Conservation (phyloP, 768 basidiomycete species). For the Lactarius trivialis region DNA sequence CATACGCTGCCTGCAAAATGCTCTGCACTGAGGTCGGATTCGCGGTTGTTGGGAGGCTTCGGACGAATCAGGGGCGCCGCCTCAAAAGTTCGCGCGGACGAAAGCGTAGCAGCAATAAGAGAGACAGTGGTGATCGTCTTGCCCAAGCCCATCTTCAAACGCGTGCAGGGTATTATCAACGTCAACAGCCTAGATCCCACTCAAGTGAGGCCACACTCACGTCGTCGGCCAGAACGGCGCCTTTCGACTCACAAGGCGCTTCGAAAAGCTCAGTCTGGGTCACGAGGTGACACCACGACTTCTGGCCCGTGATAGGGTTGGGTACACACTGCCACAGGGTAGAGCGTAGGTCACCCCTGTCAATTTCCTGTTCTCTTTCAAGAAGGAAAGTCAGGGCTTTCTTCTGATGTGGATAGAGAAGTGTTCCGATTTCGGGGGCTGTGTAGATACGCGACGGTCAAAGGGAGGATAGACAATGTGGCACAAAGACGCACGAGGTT, state of each 20-base stretch:
- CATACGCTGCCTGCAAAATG: constrained; percentile 79
- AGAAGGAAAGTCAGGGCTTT: constrained; percentile 94
- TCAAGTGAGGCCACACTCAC: constrained; percentile 42
- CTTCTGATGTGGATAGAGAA: constrained; percentile 95
- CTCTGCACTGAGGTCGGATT: constrained; percentile 32
- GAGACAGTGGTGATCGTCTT: constrained; percentile 97
- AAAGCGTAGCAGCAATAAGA: constrained; percentile 80
- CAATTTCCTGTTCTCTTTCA: constrained; percentile 71
- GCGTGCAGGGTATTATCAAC: not conserved
- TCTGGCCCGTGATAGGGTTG: constrained; percentile 42
- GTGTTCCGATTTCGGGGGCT: constrained; percentile 74
- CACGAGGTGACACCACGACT: constrained; percentile 76
- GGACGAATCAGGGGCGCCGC: constrained; percentile 43
- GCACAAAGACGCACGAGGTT: constrained; percentile 58
- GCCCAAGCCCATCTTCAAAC: constrained; percentile 86
- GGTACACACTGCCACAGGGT: constrained; percentile 63
- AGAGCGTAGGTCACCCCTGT: constrained; percentile 54
- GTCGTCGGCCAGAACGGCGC: constrained; percentile 94
- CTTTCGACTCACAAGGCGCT: constrained; percentile 68
- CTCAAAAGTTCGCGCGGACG: constrained; percentile 58
- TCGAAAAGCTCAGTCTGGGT: constrained; percentile 69
- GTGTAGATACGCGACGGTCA: constrained; percentile 24
- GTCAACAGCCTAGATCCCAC: not conserved
- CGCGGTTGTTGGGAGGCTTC: constrained; percentile 31
- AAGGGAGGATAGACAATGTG: constrained; percentile 19